phyloP scores from a whole-genome alignment of 306 rosid species.

The Cucumis melo region DNA sequence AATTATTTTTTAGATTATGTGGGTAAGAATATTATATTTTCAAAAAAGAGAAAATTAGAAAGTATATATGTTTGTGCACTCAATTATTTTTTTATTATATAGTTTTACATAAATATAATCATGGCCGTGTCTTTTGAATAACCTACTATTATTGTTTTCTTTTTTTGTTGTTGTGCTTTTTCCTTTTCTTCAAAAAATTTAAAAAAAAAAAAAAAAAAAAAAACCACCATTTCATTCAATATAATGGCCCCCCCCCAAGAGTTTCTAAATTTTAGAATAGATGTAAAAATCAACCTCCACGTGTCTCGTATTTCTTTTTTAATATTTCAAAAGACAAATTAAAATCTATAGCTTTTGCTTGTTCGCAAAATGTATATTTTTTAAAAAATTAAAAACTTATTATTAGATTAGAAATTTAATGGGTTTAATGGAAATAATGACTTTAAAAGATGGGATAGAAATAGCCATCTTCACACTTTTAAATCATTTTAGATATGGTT shows the following conservation, averaged over 20 bases:
- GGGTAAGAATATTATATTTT: not conserved
- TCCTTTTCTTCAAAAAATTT: not conserved
- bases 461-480: not conserved
- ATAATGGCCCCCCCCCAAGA: too few relatives aligned
- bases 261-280: not conserved
- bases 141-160: not conserved
- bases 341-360: too few relatives aligned
- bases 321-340: not conserved
- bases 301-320: not conserved
- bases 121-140: not conserved
- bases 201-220: too few relatives aligned
- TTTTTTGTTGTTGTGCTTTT: too few relatives aligned
- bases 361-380: too few relatives aligned
- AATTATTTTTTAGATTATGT: not conserved
- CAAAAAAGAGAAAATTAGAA: not conserved
- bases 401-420: too few relatives aligned
- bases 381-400: too few relatives aligned
- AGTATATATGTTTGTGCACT: not conserved
- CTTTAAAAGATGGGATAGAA: too few relatives aligned
- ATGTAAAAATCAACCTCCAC: not conserved
- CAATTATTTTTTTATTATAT: not conserved
- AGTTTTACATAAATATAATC: not conserved
- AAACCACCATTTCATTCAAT: not conserved
- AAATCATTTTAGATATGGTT: too few relatives aligned
- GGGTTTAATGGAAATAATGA: too few relatives aligned